Conservation (phyloP, 1,284 basidiomycete species). For the Cystobasidium pallidum region DNA sequence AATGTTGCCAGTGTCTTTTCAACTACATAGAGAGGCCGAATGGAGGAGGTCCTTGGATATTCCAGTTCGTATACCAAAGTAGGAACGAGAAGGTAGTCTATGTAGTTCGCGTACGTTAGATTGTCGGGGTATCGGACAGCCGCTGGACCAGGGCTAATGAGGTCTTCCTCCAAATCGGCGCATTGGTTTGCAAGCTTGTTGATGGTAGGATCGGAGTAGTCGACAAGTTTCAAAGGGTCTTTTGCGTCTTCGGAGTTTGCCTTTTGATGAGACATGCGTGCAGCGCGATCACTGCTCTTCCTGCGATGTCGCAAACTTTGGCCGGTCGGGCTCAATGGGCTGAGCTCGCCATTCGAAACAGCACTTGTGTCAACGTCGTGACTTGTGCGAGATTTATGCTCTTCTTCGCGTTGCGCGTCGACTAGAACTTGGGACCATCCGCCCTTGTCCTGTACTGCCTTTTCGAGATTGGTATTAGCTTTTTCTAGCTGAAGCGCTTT, state of each 20-base stretch:
- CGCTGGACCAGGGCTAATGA: conserved; percentile 68
- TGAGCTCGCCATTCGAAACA: conserved; percentile 1
- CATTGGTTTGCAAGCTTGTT: conserved; percentile 74
- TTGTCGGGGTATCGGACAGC: conserved; percentile 81
- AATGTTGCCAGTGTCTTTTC: conserved; percentile 95
- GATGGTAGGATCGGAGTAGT: conserved; percentile 68
- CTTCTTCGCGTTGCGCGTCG: conserved; percentile 35
- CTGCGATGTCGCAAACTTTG: background rate
- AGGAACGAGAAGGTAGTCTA: conserved; percentile 84
- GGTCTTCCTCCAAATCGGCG: conserved; percentile 73
- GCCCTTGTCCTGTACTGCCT: conserved; percentile 63
- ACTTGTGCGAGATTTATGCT: conserved; percentile 13
- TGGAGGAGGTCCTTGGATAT: conserved; percentile 85
- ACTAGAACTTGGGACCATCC: conserved; percentile 65
- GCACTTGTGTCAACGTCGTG: conserved; percentile 17
- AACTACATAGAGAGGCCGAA: conserved; percentile 86
- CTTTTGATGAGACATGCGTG: background rate
- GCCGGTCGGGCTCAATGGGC: conserved; percentile 3
- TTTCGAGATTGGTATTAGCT: conserved; percentile 61
- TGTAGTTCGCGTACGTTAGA: conserved; percentile 80
- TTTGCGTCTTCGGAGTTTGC: conserved; percentile 19
- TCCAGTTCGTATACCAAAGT: conserved; percentile 95
- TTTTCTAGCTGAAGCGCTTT: conserved; percentile 57
- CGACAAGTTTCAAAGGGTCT: conserved; percentile 34
- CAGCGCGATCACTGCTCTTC: conserved; percentile 23